These are phyloP conservation scores for Parascedosporium putredinis DNA, from an alignment of 2,329 filamentous ascomycete species.

Conservation along the genomic window DNA sequence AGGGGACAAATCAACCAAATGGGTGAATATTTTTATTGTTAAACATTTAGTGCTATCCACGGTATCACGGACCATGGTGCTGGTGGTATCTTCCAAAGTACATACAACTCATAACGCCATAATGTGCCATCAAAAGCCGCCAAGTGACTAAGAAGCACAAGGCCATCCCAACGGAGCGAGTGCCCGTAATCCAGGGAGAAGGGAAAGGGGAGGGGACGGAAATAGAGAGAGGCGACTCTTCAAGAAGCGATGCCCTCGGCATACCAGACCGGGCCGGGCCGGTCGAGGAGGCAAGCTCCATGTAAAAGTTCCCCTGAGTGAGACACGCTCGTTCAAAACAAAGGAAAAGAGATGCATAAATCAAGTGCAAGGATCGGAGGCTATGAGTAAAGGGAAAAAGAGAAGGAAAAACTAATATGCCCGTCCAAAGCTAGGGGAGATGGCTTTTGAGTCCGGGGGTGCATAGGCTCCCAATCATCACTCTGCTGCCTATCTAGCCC, in stretches of 20 bases:
- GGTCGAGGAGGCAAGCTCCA: no score
- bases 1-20: not conserved
- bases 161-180: no score
- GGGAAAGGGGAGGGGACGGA: no score
- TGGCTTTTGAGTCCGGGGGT: not conserved
- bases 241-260: no score
- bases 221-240: no score
- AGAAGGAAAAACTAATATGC: not conserved
- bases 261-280: no score
- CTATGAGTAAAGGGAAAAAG: not conserved
- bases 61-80: not conserved
- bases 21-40: not conserved
- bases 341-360: not conserved
- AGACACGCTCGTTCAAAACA: no score
- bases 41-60: not conserved
- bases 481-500: not conserved
- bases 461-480: not conserved
- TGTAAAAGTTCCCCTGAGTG: no score
- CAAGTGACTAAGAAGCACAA: not conserved
- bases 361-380: not conserved
- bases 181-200: no score
- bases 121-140: not conserved
- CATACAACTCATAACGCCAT: constrained; percentile 3
- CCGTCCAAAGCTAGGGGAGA: not conserved
- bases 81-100: not conserved